These are phyloP conservation scores for Coniella lustricola DNA, from an alignment of 2,329 filamentous ascomycete species.

Conservation along the genomic window DNA sequence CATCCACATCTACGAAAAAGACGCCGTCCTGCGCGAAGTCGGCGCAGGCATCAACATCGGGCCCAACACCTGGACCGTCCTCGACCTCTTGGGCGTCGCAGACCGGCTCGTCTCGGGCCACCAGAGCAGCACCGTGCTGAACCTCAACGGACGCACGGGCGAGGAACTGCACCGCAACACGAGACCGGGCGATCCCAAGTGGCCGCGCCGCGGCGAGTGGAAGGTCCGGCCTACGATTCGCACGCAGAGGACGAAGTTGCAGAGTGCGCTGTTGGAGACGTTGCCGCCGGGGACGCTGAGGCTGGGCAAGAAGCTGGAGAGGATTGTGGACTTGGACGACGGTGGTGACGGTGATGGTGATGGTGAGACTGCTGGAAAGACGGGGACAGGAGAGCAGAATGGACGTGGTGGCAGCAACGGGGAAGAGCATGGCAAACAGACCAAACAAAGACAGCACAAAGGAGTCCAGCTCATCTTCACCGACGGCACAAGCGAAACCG, in stretches of 20 bases:
- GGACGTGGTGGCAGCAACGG: background rate
- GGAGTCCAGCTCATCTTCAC: constrained; percentile 38
- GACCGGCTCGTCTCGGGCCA: constrained; percentile 11
- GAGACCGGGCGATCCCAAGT: constrained; percentile 13
- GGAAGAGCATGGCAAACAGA: too few species aligned
- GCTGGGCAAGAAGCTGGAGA: constrained; percentile 36
- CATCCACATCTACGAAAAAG: constrained; percentile 30
- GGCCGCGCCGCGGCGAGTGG: constrained; percentile 9
- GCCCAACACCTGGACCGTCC: constrained; percentile 28
- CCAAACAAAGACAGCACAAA: too few species aligned
- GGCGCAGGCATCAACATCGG: constrained; percentile 32
- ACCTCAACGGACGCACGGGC: constrained; percentile 22
- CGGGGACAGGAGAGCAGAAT: too few species aligned
- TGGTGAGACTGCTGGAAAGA: too few species aligned
- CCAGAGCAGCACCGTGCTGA: constrained; percentile 12
- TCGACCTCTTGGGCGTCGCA: constrained; percentile 26
- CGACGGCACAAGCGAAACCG: constrained; percentile 32
- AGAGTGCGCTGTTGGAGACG: constrained; percentile 40
- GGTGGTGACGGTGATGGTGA: background rate
- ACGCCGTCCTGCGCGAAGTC: constrained; percentile 28
- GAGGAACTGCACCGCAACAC: constrained; percentile 22
- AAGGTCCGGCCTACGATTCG: constrained; percentile 10
- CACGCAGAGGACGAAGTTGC: constrained; percentile 31
- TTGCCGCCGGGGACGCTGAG: constrained; percentile 36
- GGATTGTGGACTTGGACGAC: constrained; percentile 28